Base-by-base conservation (phyloP, 1,284 basidiomycete species). In the Thecaphora thlaspeos region DNA sequence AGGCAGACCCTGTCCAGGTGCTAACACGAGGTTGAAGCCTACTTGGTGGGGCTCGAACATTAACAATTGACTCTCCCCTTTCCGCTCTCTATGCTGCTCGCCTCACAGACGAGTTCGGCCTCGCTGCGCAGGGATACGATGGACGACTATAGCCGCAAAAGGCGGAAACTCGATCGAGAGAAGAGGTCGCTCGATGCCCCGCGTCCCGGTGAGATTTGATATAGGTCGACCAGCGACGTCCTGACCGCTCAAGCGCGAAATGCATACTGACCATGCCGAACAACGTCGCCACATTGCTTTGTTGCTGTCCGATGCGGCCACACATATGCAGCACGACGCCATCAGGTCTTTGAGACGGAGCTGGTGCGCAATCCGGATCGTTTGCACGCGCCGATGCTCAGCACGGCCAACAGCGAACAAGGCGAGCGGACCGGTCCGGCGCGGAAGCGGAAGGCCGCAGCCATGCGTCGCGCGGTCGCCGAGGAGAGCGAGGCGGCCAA, bases 61-160 rank as follows among this genome's bases (percentile, higher is more conserved):
- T n/a, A n/a, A n/a, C n/a, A n/a, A n/a, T n/a, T n/a, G n/a, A n/a
- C n/a, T n/a, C n/a, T n/a, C n/a, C n/a, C n/a, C n/a, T n/a, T 28
- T 28, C 4, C 32, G 15, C 32, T 34, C n/a, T n/a, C n/a, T 28
- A 11, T 11, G 26, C 26, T 28, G 26, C 11, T 5, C 26, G 7
- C 7, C 26, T 7, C 5, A 28, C 41, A 43, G 41, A 43, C 63
- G 2, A 60, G 54, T 46, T 67, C 55, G 23, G 56, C 60, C 3
- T 42, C 44, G 42, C 79, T 91, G n/a, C 87, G 91, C 63, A 86
- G 83, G 0, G 84, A 86, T 17, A 87, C 91, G 86, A 86, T 91
- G 47, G 84, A 89, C 0, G 89, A 91, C 63, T 84, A 86, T 15
- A 90, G 88, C 65, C 82, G 88, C 55, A 91, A 91, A 76, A 82